Evolutionary conservation across 2,329 filamentous ascomycete genomes (phyloP).

Genomic region (Colletotrichum sp.): DNA sequence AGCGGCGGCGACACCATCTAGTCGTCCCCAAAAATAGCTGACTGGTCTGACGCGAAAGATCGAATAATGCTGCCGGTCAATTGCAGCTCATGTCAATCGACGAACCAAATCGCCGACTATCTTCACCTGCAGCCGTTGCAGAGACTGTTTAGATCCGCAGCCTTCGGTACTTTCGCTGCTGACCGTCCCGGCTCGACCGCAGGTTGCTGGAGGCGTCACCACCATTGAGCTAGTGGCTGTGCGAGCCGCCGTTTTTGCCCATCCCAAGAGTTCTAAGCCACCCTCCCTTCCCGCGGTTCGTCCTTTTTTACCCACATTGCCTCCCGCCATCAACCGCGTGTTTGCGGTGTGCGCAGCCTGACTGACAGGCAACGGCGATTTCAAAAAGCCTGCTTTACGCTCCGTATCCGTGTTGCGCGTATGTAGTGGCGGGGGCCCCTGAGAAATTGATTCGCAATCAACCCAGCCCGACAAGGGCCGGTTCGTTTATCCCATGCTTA

Average conservation of each 20-base stretch:
- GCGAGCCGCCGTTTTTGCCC: not conserved
- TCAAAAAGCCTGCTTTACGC: not conserved
- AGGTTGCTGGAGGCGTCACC: not conserved
- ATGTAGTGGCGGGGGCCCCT: not conserved
- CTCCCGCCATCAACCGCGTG: not conserved
- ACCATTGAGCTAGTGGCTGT: not conserved
- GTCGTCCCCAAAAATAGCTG: conserved; percentile 2
- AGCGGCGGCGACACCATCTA: not conserved
- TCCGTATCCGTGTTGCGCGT: conserved; percentile 2
- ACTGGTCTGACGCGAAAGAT: not conserved
- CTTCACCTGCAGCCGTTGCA: not conserved
- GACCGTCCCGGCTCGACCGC: not conserved
- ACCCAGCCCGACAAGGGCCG: not conserved
- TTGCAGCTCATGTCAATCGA: not conserved
- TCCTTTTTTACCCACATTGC: not conserved
- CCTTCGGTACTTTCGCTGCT: not conserved
- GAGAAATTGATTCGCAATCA: not conserved
- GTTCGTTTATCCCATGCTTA: not conserved
- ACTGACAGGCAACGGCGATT: not conserved
- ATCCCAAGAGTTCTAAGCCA: not conserved
- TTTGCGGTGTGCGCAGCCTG: not conserved
- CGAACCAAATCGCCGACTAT: not conserved
- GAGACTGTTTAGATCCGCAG: not conserved
- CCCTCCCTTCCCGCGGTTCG: not conserved
- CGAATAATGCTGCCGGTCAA: not conserved